phyloP scores from a whole-genome alignment of 305 asterid genomes.

The Rubia tinctorum region DNA sequence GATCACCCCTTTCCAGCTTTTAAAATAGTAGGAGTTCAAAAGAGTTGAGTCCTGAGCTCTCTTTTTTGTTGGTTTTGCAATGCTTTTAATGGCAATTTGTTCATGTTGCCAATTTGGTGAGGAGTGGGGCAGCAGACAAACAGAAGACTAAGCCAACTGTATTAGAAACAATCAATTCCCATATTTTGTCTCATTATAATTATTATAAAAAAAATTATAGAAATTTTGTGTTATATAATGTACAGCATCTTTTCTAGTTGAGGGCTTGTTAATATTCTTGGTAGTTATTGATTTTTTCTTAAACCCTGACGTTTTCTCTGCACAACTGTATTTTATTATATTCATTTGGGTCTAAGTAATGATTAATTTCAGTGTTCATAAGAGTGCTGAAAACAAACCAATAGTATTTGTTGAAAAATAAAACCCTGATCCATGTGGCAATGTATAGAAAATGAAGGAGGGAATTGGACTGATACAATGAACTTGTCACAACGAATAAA shows the following conservation, averaged over 20 bases:
- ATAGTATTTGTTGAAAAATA: conserved; percentile 9
- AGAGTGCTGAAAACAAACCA: conserved; percentile 14
- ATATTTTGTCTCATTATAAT: neutral
- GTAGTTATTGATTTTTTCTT: conserved; percentile 16
- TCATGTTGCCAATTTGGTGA: conserved; percentile 21
- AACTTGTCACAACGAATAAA: conserved; percentile 8
- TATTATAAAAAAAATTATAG: no score
- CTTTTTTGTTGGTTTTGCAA: neutral
- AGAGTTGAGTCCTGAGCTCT: neutral
- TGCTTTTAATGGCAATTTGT: neutral
- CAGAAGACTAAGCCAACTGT: conserved; percentile 25
- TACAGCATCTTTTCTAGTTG: conserved; percentile 23
- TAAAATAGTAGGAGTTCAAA: neutral
- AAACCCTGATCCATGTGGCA: conserved; percentile 21
- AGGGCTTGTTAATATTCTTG: conserved; percentile 17
- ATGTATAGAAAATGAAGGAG: conserved; percentile 10
- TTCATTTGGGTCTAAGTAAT: conserved; percentile 25
- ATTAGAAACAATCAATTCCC: conserved; percentile 1
- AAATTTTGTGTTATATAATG: neutral
- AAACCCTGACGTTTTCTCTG: conserved; percentile 2
- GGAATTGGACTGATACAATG: conserved; percentile 21
- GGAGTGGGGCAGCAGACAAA: conserved; percentile 28
- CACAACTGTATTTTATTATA: conserved; percentile 8
- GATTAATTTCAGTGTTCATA: conserved; percentile 11
- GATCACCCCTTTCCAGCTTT: neutral